Evolutionary conservation across 768 basidiomycete species (phyloP).

Genomic region (Arthromyces matolae): DNA sequence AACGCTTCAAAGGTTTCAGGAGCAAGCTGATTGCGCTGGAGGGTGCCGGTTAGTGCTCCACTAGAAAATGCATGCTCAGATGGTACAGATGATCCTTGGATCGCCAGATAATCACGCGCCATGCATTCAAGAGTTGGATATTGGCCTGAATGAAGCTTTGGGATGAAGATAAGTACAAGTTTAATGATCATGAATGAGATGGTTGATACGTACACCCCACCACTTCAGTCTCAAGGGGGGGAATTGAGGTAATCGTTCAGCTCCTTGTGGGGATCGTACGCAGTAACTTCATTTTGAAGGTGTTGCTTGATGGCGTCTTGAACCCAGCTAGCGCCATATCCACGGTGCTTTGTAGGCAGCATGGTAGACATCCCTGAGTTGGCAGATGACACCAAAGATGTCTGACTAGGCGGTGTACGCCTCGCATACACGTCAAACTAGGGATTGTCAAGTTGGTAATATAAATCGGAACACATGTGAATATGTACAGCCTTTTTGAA

Average conservation of each 20-base stretch:
- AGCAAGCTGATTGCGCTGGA: slow-evolving; percentile 8
- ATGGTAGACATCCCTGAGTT: too few species aligned
- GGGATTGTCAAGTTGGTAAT: too few species aligned
- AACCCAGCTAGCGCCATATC: neutral
- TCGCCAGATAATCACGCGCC: slow-evolving; percentile 24
- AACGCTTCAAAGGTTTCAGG: slow-evolving; percentile 12
- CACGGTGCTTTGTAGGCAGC: too few species aligned
- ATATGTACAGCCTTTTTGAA: too few species aligned
- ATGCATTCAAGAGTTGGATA: neutral
- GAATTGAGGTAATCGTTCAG: neutral
- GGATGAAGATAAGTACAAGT: neutral
- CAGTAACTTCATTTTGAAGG: neutral
- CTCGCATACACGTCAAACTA: too few species aligned
- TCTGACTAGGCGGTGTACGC: too few species aligned
- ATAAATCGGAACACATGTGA: too few species aligned
- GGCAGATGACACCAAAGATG: too few species aligned
- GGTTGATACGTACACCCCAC: too few species aligned
- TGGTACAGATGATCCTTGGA: slow-evolving; percentile 26
- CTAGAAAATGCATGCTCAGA: slow-evolving; percentile 29
- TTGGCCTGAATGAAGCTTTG: neutral
- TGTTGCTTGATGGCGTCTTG: neutral
- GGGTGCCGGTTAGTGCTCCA: slow-evolving; percentile 22
- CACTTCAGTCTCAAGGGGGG: neutral
- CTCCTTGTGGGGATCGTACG: neutral
- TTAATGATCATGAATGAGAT: neutral